Conservation (phyloP, 257 asterid species). For the Schizonepeta tenuifolia region DNA sequence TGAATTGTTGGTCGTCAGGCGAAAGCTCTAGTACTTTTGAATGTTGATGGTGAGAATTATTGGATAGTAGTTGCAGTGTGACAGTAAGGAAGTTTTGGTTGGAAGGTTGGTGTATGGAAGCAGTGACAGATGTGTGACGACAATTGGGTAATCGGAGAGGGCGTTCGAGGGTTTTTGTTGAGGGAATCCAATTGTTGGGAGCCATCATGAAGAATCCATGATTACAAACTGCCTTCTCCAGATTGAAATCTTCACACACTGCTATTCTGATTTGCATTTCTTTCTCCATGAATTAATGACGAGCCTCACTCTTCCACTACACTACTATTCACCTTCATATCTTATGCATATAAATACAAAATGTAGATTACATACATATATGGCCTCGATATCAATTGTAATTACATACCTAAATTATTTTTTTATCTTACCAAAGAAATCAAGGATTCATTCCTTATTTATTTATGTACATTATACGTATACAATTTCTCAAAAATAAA, state of each 20-base stretch:
- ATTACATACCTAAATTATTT: no score
- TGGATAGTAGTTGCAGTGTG: not conserved
- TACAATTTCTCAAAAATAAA: no score
- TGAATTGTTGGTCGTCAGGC: constrained; percentile 14
- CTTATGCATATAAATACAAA: no score
- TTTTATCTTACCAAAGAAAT: no score
- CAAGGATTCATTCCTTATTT: no score
- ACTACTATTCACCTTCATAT: no score
- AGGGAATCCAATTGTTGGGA: not conserved
- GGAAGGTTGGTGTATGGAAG: constrained; percentile 43
- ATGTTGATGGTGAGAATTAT: no score
- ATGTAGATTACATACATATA: no score
- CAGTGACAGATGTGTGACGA: constrained; percentile 13
- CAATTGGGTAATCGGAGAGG: constrained; percentile 38
- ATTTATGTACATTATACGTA: no score
- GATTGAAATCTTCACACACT: not conserved
- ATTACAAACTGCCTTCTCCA: not conserved
- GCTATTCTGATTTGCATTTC: not conserved
- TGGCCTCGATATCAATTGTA: no score
- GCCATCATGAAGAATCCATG: not conserved
- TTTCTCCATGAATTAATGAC: no score
- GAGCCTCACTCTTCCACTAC: no score
- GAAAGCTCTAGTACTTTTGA: not conserved
- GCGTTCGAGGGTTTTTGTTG: not conserved
- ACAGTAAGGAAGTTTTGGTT: constrained; percentile 19